A percentile compares a stretch with the other conserved stretches of the same genome.
Evolutionary conservation across 345 rosid genomes (phyloP).

Genomic region (Eucalyptus victrix): DNA sequence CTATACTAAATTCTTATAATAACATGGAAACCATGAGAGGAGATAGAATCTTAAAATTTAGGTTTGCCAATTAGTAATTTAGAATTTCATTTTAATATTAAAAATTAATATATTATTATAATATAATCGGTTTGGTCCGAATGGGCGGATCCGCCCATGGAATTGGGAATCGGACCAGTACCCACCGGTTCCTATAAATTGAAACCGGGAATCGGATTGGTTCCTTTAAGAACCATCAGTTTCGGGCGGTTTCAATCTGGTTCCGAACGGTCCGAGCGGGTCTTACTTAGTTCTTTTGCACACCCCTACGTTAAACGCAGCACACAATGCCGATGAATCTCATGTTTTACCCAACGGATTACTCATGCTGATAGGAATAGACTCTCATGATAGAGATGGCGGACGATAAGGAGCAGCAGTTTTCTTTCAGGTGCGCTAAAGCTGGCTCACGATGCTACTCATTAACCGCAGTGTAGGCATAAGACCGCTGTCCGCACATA

Average conservation of each 20-base stretch:
- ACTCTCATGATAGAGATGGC: not conserved
- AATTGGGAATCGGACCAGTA: too few species aligned
- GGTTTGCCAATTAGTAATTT: too few species aligned
- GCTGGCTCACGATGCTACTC: not conserved
- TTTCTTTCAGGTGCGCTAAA: not conserved
- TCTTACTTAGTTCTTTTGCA: too few species aligned
- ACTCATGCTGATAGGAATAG: not conserved
- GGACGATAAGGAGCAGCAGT: not conserved
- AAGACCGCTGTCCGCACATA: not conserved
- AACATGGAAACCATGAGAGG: too few species aligned
- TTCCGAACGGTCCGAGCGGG: accelerated
- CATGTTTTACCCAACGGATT: not conserved
- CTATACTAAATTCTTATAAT: too few species aligned
- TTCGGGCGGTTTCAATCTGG: accelerated
- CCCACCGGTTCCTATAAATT: too few species aligned
- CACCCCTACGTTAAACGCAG: accelerated
- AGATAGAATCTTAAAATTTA: too few species aligned
- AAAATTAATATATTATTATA: too few species aligned
- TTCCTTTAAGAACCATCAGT: accelerated
- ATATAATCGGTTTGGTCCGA: accelerated
- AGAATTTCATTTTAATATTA: too few species aligned
- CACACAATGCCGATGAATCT: not conserved
- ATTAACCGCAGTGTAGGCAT: not conserved
- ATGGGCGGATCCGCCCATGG: accelerated
- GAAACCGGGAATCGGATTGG: accelerated